Percentiles rank a stretch among this genome's conserved stretches.
phyloP scores from a whole-genome alignment of 192 early-diverging fungal species.

The Coemansia sp. region DNA sequence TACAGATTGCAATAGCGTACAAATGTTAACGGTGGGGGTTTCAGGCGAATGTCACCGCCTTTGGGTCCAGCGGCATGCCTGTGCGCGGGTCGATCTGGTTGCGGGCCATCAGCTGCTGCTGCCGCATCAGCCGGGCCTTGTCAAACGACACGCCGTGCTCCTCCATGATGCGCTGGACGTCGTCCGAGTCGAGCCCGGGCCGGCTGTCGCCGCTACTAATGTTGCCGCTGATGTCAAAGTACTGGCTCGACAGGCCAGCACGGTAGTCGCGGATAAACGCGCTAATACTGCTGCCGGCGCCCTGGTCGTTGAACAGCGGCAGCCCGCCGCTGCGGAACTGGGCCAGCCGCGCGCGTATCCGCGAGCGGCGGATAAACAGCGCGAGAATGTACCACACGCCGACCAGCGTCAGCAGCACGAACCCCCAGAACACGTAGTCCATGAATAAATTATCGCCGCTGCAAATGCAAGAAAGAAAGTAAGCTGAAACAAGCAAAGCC shows the following conservation, averaged over 20 bases:
- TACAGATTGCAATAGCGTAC: background rate
- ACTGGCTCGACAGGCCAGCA: slow-evolving; percentile 37
- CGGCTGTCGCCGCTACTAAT: slow-evolving; percentile 36
- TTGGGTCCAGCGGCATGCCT: slow-evolving; percentile 46
- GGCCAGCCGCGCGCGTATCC: slow-evolving; percentile 27
- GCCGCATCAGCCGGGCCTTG: slow-evolving; percentile 47
- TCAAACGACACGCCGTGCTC: slow-evolving; percentile 42
- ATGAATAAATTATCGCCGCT: slow-evolving; percentile 11
- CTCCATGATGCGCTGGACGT: slow-evolving; percentile 47
- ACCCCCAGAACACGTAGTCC: slow-evolving; percentile 37
- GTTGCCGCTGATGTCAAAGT: slow-evolving; percentile 49
- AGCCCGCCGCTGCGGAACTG: slow-evolving; percentile 13
- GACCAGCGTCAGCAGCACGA: slow-evolving; percentile 20
- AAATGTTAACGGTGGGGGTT: background rate
- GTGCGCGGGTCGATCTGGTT: slow-evolving; percentile 46
- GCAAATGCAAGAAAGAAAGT: slow-evolving; percentile 5
- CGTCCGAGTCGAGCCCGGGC: slow-evolving; percentile 44
- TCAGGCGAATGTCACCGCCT: slow-evolving; percentile 42
- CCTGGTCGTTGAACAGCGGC: slow-evolving; percentile 6
- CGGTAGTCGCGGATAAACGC: slow-evolving; percentile 39
- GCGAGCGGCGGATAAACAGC: slow-evolving; percentile 30
- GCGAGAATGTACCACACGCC: slow-evolving; percentile 45
- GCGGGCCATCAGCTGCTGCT: slow-evolving; percentile 39
- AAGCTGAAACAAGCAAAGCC: background rate
- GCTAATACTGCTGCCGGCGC: slow-evolving; percentile 7